Percentiles rank a stretch among this genome's conserved stretches.
Evolutionary conservation across 768 basidiomycete species (phyloP).

Genomic region (Brasilioporus rufonigricans): DNA sequence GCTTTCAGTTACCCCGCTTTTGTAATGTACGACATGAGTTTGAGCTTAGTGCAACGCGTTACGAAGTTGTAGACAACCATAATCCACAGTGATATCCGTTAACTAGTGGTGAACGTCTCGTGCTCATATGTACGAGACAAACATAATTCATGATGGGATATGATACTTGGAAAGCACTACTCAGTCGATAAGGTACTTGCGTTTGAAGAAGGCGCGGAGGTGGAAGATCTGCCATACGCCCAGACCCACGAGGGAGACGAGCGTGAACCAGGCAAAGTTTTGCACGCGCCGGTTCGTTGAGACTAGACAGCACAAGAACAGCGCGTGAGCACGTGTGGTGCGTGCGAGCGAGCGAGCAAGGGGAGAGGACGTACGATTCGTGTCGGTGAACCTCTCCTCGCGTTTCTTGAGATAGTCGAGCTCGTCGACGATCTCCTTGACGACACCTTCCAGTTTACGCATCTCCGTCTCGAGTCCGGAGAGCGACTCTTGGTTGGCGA

Average conservation of each 20-base stretch:
- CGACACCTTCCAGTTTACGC: conserved; percentile 93
- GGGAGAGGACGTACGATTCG: conserved; percentile 68
- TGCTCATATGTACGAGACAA: neutral
- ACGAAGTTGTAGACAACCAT: neutral
- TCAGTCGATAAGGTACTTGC: conserved; percentile 90
- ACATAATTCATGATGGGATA: conserved; percentile 1
- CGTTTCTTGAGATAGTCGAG: conserved; percentile 85
- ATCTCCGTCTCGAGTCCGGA: conserved; percentile 97
- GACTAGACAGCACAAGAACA: conserved; percentile 51
- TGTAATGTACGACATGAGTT: conserved; percentile 11
- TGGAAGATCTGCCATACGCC: conserved; percentile 97
- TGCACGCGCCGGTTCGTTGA: conserved; percentile 92
- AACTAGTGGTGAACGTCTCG: neutral
- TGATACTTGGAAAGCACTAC: conserved; percentile 6
- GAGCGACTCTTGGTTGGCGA: conserved; percentile 96
- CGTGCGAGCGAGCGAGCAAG: neutral
- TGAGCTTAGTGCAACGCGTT: neutral
- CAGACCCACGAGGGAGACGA: conserved; percentile 71
- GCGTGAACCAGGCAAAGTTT: conserved; percentile 89
- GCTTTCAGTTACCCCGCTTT: neutral
- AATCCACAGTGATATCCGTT: neutral
- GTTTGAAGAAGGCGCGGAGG: conserved; percentile 91
- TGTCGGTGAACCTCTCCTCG: conserved; percentile 84
- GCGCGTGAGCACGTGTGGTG: neutral
- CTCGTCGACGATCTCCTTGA: conserved; percentile 94